Base-by-base conservation (phyloP, 2,329 filamentous ascomycete genomes). In the Westerdykella ornata region DNA sequence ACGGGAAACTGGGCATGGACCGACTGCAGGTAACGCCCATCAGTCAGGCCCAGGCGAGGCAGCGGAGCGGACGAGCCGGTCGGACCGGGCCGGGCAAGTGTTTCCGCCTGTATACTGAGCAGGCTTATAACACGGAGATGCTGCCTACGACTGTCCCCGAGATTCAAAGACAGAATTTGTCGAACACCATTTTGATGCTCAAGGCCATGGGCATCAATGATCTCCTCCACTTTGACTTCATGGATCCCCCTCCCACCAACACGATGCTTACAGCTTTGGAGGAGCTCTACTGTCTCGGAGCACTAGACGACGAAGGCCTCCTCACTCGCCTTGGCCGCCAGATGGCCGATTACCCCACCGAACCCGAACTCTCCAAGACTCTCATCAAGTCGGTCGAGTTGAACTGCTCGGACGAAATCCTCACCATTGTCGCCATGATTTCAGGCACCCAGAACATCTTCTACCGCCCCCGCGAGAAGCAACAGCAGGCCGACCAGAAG, bases 181-280 rank as follows among this genome's bases (percentile, higher is more conserved):
- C 88, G 0, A 82, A 85, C 53, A 96, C 90, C 0, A 97, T 98
- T 64, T 76, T 98, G 35, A 95, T 96, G 85, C 77, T 98, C 38
- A 98, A 98, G 64, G 92, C 92, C 0, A 97, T 98, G 88, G 92
- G 94, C 3, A 97, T 98, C 66, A 97, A 98, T 60, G 92, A 98
- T 60, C 73, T 98, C 1, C 75, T 98, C 11, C 88, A 94, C 60
- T 98, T 98, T 58, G 90, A 97, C 68, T 98, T 98, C 57, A 97
- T 98, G 90, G 92, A 98, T 57, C 89, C 92, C 0, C 92, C 92
- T 0, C 92, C 92, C 0, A 92, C 92, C 20, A 96, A 97, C 58
- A 97, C 92, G 11, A 96, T 97, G 88, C 77, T 98, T 49, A 94
- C 88, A 37, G 92, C 92, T 0, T 72, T 98, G 3, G 94, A 98